Percentiles rank a stretch among this genome's conserved stretches.
phyloP scores from a whole-genome alignment of 768 basidiomycete species.

The Xerocomellus amylosporus region DNA sequence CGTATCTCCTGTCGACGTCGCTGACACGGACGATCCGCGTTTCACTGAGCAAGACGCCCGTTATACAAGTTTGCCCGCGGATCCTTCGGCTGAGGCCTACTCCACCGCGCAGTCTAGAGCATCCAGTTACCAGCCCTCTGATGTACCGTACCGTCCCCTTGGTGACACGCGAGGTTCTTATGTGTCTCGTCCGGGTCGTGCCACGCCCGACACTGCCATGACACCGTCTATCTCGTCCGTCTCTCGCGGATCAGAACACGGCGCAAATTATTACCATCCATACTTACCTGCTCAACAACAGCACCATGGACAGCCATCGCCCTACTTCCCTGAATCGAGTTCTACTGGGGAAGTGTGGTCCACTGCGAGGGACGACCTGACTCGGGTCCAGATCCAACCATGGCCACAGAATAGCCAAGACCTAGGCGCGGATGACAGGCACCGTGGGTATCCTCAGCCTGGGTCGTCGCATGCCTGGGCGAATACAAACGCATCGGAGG shows the following conservation, averaged over 20 bases:
- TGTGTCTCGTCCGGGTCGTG: conserved; percentile 25
- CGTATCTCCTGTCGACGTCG: conserved; percentile 38
- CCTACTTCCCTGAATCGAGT: conserved; percentile 25
- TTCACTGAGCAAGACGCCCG: conserved; percentile 16
- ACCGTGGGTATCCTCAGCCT: conserved; percentile 29
- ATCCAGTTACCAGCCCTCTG: conserved; percentile 27
- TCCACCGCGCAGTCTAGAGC: conserved; percentile 14
- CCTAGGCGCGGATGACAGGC: conserved; percentile 23
- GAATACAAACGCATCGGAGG: conserved; percentile 20
- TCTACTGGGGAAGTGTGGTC: conserved; percentile 22
- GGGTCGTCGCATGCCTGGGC: conserved; percentile 28
- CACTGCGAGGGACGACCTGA: conserved; percentile 21
- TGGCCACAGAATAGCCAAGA: conserved; percentile 30
- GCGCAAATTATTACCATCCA: conserved; percentile 24
- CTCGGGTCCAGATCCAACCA: conserved; percentile 18
- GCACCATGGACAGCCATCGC: conserved; percentile 18
- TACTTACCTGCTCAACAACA: conserved; percentile 27
- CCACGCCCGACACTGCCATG: conserved; percentile 26
- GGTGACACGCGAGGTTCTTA: conserved; percentile 29
- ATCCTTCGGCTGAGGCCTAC: conserved; percentile 16
- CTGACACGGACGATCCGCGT: conserved; percentile 23
- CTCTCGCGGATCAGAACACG: conserved; percentile 27
- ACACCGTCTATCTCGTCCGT: conserved; percentile 21
- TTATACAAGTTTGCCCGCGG: conserved; percentile 23
- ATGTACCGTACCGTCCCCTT: conserved; percentile 24